These are phyloP conservation scores for Penicillium atrosanguineum DNA, from an alignment of 495 filamentous ascomycete genomes.

Conservation along the genomic window DNA sequence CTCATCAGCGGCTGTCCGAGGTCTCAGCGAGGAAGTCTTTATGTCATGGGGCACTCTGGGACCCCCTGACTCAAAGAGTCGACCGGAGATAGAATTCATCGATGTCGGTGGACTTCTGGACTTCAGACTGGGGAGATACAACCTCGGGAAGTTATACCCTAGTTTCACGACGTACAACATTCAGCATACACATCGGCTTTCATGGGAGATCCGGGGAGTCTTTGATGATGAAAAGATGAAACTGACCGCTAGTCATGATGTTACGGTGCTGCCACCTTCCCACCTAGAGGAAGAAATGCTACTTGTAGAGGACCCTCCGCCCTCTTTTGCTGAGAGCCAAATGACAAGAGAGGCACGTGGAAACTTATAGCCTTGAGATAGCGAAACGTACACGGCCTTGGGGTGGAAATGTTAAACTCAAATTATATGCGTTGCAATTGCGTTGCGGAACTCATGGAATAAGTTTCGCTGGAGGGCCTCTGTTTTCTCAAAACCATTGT, in stretches of 20 bases:
- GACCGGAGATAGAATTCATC: background rate
- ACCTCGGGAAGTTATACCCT: background rate
- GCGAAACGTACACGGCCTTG: background rate
- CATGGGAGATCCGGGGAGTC: background rate
- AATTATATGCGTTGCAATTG: no score
- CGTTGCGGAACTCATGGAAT: no score
- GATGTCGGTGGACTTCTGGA: background rate
- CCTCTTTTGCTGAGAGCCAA: background rate
- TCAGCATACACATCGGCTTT: background rate
- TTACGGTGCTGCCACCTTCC: background rate
- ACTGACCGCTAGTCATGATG: background rate
- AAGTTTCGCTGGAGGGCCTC: no score
- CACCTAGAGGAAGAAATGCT: background rate
- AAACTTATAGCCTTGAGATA: background rate
- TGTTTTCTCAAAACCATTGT: background rate
- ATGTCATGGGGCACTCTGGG: background rate
- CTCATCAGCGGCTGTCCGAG: background rate
- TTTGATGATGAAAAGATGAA: background rate
- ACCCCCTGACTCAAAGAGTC: background rate
- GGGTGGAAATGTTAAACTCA: no score
- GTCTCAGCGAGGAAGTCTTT: background rate
- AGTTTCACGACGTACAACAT: background rate
- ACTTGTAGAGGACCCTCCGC: background rate
- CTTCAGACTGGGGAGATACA: background rate
- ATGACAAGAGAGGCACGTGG: background rate